These are phyloP conservation scores for Prunus kanzakura DNA, from an alignment of 306 rosid species.

Conservation along the genomic window DNA sequence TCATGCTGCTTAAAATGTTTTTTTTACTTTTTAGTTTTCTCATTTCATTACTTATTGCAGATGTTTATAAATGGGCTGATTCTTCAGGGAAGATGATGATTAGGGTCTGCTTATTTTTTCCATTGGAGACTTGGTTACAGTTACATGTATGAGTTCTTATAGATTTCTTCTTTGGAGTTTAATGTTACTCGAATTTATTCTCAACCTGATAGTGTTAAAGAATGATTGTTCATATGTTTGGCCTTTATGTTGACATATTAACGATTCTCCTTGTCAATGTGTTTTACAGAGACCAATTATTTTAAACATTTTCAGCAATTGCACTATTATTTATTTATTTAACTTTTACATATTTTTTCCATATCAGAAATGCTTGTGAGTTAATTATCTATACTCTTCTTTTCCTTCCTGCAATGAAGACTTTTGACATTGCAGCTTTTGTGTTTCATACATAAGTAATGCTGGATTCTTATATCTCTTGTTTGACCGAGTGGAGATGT, in stretches of 20 bases:
- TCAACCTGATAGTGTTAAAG: neutral
- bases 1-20: neutral
- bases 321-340: neutral
- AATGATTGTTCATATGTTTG: neutral
- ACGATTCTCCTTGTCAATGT: neutral
- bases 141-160: slow-evolving; percentile 47
- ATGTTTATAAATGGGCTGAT: slow-evolving; percentile 87
- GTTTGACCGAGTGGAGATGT: neutral
- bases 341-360: neutral
- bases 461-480: neutral
- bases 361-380: neutral
- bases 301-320: neutral
- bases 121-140: slow-evolving; percentile 72
- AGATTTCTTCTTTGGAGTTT: slow-evolving; percentile 7
- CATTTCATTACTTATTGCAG: slow-evolving; percentile 40
- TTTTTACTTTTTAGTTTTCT: neutral
- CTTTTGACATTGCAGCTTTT: no score
- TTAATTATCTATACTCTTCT: neutral
- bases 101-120: slow-evolving; percentile 80
- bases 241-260: neutral
- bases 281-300: neutral
- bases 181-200: neutral
- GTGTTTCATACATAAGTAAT: no score
- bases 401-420: neutral
- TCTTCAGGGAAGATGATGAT: slow-evolving; percentile 69